These are phyloP conservation scores for Calonectria henricotiae DNA, from an alignment of 2,329 filamentous ascomycete genomes.

Conservation along the genomic window DNA sequence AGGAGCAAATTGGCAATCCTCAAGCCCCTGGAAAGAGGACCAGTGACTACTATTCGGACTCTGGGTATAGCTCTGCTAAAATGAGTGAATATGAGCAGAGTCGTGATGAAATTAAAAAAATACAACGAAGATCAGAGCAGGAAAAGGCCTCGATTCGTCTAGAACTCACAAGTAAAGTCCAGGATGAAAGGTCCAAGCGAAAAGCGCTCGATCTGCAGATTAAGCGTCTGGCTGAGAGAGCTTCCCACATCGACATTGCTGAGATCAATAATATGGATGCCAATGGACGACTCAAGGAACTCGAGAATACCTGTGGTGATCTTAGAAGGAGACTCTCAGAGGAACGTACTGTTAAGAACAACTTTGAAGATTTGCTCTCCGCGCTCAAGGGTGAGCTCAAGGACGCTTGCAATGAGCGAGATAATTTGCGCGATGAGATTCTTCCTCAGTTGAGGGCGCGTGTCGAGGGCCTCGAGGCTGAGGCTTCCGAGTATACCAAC, in stretches of 20 bases:
- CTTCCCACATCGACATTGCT: slow-evolving; percentile 74
- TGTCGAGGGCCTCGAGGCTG: slow-evolving; percentile 83
- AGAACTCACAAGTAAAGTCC: slow-evolving; percentile 87
- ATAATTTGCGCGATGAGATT: slow-evolving; percentile 91
- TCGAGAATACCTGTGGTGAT: slow-evolving; percentile 87
- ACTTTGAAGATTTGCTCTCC: slow-evolving; percentile 92
- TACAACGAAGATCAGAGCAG: slow-evolving; percentile 89
- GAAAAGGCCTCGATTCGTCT: slow-evolving; percentile 90
- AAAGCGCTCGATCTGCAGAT: slow-evolving; percentile 88
- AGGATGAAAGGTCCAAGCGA: slow-evolving; percentile 86
- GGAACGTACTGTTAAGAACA: slow-evolving; percentile 90
- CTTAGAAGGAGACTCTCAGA: slow-evolving; percentile 86
- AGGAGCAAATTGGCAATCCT: slow-evolving; percentile 79
- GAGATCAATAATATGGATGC: slow-evolving; percentile 72
- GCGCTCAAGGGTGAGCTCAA: slow-evolving; percentile 89
- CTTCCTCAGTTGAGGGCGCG: slow-evolving; percentile 84
- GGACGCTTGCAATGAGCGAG: slow-evolving; percentile 87
- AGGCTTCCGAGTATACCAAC: slow-evolving; percentile 81
- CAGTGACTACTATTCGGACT: slow-evolving; percentile 99
- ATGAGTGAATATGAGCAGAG: slow-evolving; percentile 78
- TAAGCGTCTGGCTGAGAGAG: slow-evolving; percentile 84
- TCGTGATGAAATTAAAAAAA: slow-evolving; percentile 83
- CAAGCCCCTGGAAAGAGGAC: slow-evolving; percentile 79
- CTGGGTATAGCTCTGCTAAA: slow-evolving; percentile 88
- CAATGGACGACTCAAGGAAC: slow-evolving; percentile 78